Conservation (phyloP, 1,284 basidiomycete genomes). For the Melampsora occidentalis region DNA sequence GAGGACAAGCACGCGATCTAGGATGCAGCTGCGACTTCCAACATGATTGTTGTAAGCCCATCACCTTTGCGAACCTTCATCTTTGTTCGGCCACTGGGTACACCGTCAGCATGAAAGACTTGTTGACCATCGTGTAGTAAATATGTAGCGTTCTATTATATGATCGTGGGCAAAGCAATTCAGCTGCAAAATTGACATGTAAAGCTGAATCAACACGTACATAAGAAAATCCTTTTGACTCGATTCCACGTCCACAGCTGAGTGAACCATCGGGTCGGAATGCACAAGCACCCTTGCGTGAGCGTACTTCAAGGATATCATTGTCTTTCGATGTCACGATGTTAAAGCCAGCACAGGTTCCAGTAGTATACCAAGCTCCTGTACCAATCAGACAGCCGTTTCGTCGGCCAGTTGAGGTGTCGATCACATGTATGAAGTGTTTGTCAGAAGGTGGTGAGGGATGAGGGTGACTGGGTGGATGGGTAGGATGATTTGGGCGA, state of each 20-base stretch:
- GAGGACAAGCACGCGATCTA: too few species aligned
- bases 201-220: slow-evolving; percentile 3
- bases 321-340: slow-evolving; percentile 3
- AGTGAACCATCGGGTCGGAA: slow-evolving; percentile 10
- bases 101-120: slow-evolving; percentile 20
- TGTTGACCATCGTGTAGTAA: slow-evolving; percentile 31
- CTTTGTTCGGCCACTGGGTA: slow-evolving; percentile 33
- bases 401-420: slow-evolving; percentile 5
- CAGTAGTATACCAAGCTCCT: slow-evolving; percentile 32
- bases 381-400: slow-evolving; percentile 40
- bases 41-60: too few species aligned
- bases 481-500: slow-evolving; percentile 7
- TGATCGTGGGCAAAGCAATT: not conserved
- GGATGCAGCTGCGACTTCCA: too few species aligned
- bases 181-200: not conserved
- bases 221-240: slow-evolving; percentile 17
- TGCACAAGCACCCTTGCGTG: slow-evolving; percentile 25
- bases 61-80: slow-evolving; percentile 6
- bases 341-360: slow-evolving; percentile 30
- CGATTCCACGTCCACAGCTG: slow-evolving; percentile 16
- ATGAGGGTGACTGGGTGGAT: slow-evolving; percentile 22
- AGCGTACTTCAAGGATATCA: slow-evolving; percentile 9
- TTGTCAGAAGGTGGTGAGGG: slow-evolving; percentile 6
- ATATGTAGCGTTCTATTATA: slow-evolving; percentile 13
- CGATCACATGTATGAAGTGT: slow-evolving; percentile 34